phyloP scores from a whole-genome alignment of 805 yeast genomes.

The Starmera dryadoides region DNA sequence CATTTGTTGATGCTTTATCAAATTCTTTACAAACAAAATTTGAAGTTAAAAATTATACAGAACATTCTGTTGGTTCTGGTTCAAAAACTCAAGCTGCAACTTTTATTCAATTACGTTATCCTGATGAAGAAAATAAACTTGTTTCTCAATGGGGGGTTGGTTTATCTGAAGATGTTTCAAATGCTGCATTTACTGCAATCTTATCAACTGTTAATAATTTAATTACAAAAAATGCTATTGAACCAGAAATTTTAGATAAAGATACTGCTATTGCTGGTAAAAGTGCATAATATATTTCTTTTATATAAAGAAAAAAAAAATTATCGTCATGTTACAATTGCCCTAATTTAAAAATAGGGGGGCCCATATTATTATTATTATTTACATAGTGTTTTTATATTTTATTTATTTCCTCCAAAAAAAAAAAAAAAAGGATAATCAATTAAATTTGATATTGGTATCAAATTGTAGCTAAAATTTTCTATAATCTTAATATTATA shows the following conservation, averaged over 20 bases:
- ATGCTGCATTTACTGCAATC: slow-evolving; percentile 70
- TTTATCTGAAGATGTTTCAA: slow-evolving; percentile 81
- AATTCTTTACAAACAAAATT: slow-evolving; percentile 42
- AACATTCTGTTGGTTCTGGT: slow-evolving; percentile 69
- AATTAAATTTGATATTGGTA: too few species aligned
- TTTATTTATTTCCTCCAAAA: too few species aligned
- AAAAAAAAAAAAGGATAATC: too few species aligned
- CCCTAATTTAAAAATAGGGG: too few species aligned
- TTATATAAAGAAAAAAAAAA: too few species aligned
- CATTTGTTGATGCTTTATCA: slow-evolving; percentile 59
- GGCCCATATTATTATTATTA: too few species aligned
- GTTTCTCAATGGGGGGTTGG: slow-evolving; percentile 82
- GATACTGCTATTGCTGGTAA: background rate
- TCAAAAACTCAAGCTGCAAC: slow-evolving; percentile 70
- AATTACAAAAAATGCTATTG: slow-evolving; percentile 15
- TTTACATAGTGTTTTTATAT: too few species aligned
- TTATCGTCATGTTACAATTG: too few species aligned
- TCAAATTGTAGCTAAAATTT: too few species aligned
- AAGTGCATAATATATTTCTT: too few species aligned
- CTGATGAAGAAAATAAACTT: slow-evolving; percentile 33
- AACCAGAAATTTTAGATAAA: background rate
- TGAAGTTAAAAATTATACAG: slow-evolving; percentile 61
- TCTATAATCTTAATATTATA: too few species aligned
- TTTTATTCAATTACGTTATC: slow-evolving; percentile 52
- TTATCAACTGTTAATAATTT: slow-evolving; percentile 52